phyloP scores from a whole-genome alignment of 805 yeast genomes.

The Cyberlindnera suaveolens region DNA sequence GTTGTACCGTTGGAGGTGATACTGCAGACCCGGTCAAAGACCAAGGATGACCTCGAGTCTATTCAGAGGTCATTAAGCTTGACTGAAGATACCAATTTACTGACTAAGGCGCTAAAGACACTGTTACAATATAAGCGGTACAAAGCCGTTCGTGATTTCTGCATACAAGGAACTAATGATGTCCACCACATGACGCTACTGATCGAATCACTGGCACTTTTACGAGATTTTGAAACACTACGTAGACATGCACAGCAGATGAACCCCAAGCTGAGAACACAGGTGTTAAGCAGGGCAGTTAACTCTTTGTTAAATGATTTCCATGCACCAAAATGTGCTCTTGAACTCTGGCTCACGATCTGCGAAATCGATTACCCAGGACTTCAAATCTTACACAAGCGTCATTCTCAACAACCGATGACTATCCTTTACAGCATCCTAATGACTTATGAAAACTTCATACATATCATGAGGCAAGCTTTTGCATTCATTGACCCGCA shows the following conservation, averaged over 20 bases:
- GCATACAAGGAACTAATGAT: background rate
- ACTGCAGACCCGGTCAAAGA: background rate
- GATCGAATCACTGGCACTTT: background rate
- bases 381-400: conserved; percentile 8
- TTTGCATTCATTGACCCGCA: background rate
- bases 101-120: background rate
- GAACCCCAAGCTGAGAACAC: background rate
- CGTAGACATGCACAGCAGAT: background rate
- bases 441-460: background rate
- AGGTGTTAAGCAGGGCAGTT: conserved; percentile 1
- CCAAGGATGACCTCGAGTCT: background rate
- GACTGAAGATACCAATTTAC: background rate
- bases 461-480: conserved; percentile 1
- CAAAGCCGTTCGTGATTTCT: background rate
- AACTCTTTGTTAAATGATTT: background rate
- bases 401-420: conserved; percentile 2
- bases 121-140: background rate
- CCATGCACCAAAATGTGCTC: conserved; percentile 2
- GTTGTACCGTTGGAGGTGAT: background rate
- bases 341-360: conserved; percentile 6
- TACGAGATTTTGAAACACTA: background rate
- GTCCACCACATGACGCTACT: background rate
- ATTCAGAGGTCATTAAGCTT: background rate
- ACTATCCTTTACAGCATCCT: conserved; percentile 2
- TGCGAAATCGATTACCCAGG: background rate